Evolutionary conservation across 129 eudicot species (phyloP), one percentile per base, ranked within the genome.

Genomic region (Saposhnikovia divaricata): DNA sequence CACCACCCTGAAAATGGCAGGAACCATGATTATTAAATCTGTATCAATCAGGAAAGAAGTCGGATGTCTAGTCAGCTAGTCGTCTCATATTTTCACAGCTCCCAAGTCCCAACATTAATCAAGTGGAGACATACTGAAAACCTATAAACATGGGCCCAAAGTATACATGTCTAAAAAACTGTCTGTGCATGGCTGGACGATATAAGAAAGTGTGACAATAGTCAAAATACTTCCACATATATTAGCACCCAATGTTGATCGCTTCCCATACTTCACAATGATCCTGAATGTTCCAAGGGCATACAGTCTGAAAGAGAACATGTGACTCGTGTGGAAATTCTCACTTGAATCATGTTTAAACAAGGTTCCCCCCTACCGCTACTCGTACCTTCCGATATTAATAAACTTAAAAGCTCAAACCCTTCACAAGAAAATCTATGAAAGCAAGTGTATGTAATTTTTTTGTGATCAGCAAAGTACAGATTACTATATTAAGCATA

Each of bases 1-100:
- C 86, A 80, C 97, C 96, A 68, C 96, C 97, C 99, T 95, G 84
- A 50, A 55, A 88, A 80, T 80, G 82, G 81, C 34, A 80, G 66
- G 51, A 6, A 74, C 21, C 6, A 25, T 74, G n/a, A 68, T 9
- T 27, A 50, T 28, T 16, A 0, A n/a, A 39, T 50, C 57, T 46
- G 72, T 45, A 71, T 18, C 40, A 45, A 25, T 4, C 8, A 3
- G 75, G 45, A 21, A 38, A 8, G 1, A 25, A 12, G 16, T 61
- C 5, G 12, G 66, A 25, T 3, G 5, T 61, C 34, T 10, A 61
- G 34, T 25, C 69, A 61, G 15, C 69, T 61, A 61, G 69, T 61
- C 27, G 10, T 61, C 63, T 19, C n/a, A 55, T 59, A 9, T 21
- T 28, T 55, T 28, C 2, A 61, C 50, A 7, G 23, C 76, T 21